Evolutionary conservation across 192 early-diverging fungal species (phyloP).

Genomic region (Nowakowskiella sp.): DNA sequence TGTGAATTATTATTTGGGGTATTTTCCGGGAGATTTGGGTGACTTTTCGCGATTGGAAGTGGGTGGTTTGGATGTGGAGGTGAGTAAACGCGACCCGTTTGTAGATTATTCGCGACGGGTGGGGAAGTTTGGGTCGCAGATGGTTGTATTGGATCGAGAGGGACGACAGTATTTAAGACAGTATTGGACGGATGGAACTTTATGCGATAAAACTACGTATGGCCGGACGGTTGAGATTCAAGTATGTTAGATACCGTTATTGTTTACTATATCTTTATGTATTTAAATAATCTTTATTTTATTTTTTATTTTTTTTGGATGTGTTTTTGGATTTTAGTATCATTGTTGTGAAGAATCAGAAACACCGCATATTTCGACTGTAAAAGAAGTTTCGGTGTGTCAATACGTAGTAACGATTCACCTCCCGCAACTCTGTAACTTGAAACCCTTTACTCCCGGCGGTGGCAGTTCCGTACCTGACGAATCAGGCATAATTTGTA

Average conservation of each 20-base stretch:
- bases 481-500: too few relatives aligned
- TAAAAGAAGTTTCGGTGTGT: conserved; percentile 63
- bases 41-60: neutral
- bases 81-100: conserved; percentile 37
- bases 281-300: neutral
- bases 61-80: conserved; percentile 12
- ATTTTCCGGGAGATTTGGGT: neutral
- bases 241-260: conserved; percentile 18
- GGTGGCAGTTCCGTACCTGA: too few relatives aligned
- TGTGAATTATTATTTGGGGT: neutral
- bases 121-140: conserved; percentile 22
- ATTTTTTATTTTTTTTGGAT: conserved; percentile 1
- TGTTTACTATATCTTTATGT: neutral
- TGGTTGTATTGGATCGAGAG: conserved; percentile 25
- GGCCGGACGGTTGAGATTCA: conserved; percentile 67
- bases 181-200: conserved; percentile 63
- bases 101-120: too few relatives aligned
- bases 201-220: conserved; percentile 65
- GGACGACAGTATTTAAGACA: conserved; percentile 55
- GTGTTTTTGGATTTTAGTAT: conserved; percentile 37
- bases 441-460: too few relatives aligned
- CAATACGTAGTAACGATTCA: conserved; percentile 71
- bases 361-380: conserved; percentile 56
- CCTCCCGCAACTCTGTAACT: conserved; percentile 65
- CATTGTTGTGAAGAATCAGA: conserved; percentile 58